Evolutionary conservation across 768 basidiomycete species (phyloP).

Genomic region (Leucosporidium scottii): DNA sequence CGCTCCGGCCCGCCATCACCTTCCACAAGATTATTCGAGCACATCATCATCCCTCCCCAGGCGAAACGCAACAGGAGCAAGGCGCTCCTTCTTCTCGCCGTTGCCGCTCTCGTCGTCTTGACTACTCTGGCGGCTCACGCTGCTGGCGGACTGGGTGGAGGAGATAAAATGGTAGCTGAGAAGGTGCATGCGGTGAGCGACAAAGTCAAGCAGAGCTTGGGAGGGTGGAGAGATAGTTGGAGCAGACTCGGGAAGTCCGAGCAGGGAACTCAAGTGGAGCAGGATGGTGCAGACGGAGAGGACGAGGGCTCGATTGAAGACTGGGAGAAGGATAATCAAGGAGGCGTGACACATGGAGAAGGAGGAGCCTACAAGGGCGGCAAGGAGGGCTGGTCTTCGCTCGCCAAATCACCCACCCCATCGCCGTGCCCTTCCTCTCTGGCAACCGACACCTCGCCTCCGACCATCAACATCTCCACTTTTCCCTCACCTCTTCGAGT

Average conservation of each 20-base stretch:
- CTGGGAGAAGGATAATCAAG: too few relatives aligned
- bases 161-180: not conserved
- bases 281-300: too few relatives aligned
- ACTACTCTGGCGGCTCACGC: too few relatives aligned
- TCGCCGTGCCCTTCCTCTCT: not conserved
- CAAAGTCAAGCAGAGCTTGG: not conserved
- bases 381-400: not conserved
- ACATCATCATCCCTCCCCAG: constrained; percentile 6
- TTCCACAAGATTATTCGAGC: not conserved
- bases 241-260: not conserved
- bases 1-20: too few relatives aligned
- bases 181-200: not conserved
- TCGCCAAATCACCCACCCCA: not conserved
- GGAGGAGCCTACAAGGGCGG: too few relatives aligned
- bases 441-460: not conserved
- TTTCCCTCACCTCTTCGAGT: not conserved
- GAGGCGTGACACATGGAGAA: too few relatives aligned
- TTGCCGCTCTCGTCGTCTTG: not conserved
- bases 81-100: not conserved
- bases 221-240: not conserved
- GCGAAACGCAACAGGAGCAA: constrained; percentile 5
- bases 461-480: constrained; percentile 3
- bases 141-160: not conserved
- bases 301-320: constrained; percentile 2
- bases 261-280: not conserved